Conservation (phyloP, 164 flowering plant genomes). For the Platanus orientalis region DNA sequence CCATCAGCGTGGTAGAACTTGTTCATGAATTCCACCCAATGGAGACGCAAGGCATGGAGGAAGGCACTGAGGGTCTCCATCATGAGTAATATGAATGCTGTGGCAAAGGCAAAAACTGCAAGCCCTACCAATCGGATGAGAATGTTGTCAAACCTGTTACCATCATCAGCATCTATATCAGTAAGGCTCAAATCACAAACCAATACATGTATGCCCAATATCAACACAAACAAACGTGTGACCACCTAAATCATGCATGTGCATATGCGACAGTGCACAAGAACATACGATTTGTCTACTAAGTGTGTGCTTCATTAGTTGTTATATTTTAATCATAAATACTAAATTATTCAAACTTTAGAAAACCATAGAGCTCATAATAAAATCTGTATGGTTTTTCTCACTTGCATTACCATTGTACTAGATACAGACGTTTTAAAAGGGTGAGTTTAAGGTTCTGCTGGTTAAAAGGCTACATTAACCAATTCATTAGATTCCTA, state of each 20-base stretch:
- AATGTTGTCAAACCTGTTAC: constrained; percentile 66
- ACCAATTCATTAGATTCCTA: too few species aligned
- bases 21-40: constrained; percentile 87
- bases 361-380: neutral
- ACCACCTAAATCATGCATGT: neutral
- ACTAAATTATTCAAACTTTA: neutral
- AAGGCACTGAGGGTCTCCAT: constrained; percentile 96
- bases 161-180: neutral
- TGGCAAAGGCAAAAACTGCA: constrained; percentile 76
- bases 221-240: neutral
- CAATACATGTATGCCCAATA: neutral
- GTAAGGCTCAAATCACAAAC: neutral
- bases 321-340: neutral
- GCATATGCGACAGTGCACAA: neutral
- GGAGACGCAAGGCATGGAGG: constrained; percentile 93
- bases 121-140: constrained; percentile 65
- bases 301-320: too few species aligned
- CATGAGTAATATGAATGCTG: constrained; percentile 82
- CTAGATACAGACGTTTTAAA: too few species aligned
- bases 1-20: constrained; percentile 94
- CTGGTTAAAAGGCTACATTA: too few species aligned
- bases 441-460: too few species aligned
- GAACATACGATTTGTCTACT: neutral
- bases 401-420: too few species aligned
- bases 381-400: too few species aligned